Base-by-base conservation (phyloP, 495 filamentous ascomycete species). In the Tetracladium setigerum region DNA sequence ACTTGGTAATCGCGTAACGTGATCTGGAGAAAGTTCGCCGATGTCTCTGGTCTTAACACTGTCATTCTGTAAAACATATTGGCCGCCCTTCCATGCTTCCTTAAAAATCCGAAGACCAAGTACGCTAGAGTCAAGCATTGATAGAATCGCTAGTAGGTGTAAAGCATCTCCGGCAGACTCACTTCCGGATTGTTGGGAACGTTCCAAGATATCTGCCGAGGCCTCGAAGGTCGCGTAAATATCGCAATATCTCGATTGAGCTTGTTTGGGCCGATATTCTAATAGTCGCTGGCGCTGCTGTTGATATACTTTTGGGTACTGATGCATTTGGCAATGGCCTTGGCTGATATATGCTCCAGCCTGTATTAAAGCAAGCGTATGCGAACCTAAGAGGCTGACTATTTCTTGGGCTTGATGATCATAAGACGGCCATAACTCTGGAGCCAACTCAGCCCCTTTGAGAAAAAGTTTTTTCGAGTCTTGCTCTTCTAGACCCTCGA, bases 291-390 rank as follows among this genome's bases (percentile, higher is more conserved):
- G 15, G 34, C 54, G 50, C 41, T 53, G 54, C 13, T 39, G 45
- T 16, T 57, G 34, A 36, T 54, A 66, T 13, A 46, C 57, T 12
- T 46, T 12, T 27, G 65, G 40, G 44, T 66, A 68, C n/a, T 58
- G 36, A 12, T 43, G 24, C 15, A 57, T 38, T 14, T 44, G 36
- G 43, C 60, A 65, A 30, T 57, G 49, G 14, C 52, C 52, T 22
- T 48, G 14, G 1, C 12, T 27, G 35, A 66, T 67, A 18, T 63
- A 56, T 18, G 54, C 60, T 1, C 63, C 66, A 10, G 69, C 67
- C 30, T 69, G 62, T n/a, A 69, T 53, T 12, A 70, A 36, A 22
- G 67, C 66, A 24, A 68, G 56, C 8, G 67, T 61, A 13, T 68
- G 40, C 30, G 45, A 68, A 2, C 61, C 62, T 27, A 72, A 43